Evolutionary conservation across 345 rosid species (phyloP).

Genomic region (Acer yangbiense): DNA sequence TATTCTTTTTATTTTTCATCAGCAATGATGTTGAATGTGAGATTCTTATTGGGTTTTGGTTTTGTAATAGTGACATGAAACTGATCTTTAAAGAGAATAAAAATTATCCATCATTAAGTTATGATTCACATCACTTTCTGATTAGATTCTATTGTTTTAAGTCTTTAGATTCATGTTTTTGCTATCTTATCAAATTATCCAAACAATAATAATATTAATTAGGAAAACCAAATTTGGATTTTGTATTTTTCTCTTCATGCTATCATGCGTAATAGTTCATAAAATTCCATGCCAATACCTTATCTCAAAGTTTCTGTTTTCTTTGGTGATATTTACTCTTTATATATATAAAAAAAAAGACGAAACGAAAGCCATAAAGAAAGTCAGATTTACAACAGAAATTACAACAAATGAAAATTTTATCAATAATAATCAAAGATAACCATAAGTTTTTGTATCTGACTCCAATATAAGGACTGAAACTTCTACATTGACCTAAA

Average conservation of each 20-base stretch:
- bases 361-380: too few relatives aligned
- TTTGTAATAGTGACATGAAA: conserved; percentile 1
- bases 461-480: too few relatives aligned
- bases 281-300: not conserved
- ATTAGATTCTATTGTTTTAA: conserved; percentile 1
- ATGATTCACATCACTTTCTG: not conserved
- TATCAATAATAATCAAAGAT: too few relatives aligned
- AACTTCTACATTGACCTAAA: too few relatives aligned
- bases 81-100: not conserved
- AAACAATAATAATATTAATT: not conserved
- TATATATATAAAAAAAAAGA: too few relatives aligned
- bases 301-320: not conserved
- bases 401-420: too few relatives aligned
- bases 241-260: not conserved
- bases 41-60: not conserved
- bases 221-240: not conserved
- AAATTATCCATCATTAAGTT: not conserved
- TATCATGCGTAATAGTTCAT: not conserved
- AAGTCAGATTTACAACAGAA: too few relatives aligned
- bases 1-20: not conserved
- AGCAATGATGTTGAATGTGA: not conserved
- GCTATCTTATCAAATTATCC: not conserved
- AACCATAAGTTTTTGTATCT: too few relatives aligned
- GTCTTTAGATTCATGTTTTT: not conserved
- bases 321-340: not conserved